phyloP scores from a whole-genome alignment of 345 rosid genomes.

The Salix brachista region DNA sequence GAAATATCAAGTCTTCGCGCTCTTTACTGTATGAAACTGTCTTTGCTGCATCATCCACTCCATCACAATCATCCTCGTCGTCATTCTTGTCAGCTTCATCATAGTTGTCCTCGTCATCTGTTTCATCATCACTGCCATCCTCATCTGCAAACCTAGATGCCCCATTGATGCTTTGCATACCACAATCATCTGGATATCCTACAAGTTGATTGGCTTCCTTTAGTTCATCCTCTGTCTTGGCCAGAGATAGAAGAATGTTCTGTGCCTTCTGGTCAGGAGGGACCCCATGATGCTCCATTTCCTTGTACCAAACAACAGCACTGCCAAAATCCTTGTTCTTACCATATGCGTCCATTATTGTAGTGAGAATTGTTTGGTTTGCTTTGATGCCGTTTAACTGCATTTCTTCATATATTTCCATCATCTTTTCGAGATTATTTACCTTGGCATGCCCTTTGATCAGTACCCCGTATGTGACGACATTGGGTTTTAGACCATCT shows the following conservation, averaged over 20 bases:
- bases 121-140: slow-evolving; percentile 30
- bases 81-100: background rate
- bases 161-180: slow-evolving; percentile 26
- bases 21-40: background rate
- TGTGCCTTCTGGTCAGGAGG: slow-evolving; percentile 85
- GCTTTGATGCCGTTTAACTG: slow-evolving; percentile 51
- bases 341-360: slow-evolving; percentile 89
- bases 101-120: slow-evolving; percentile 5
- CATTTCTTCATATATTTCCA: slow-evolving; percentile 73
- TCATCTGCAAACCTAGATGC: slow-evolving; percentile 22
- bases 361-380: slow-evolving; percentile 75
- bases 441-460: slow-evolving; percentile 82
- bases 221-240: slow-evolving; percentile 58
- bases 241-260: slow-evolving; percentile 74
- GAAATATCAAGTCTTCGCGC: background rate
- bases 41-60: background rate
- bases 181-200: slow-evolving; percentile 29
- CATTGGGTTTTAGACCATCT: slow-evolving; percentile 65
- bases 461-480: slow-evolving; percentile 74
- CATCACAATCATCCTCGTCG: background rate
- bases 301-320: slow-evolving; percentile 80
- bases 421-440: slow-evolving; percentile 63
- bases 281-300: slow-evolving; percentile 66
- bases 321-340: slow-evolving; percentile 71
- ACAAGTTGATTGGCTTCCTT: slow-evolving; percentile 58